A percentile compares a stretch with the other conserved stretches of the same genome.
These are phyloP conservation scores for Macrolepiota fuliginosa DNA, from an alignment of 768 basidiomycete genomes.

Conservation along the genomic window DNA sequence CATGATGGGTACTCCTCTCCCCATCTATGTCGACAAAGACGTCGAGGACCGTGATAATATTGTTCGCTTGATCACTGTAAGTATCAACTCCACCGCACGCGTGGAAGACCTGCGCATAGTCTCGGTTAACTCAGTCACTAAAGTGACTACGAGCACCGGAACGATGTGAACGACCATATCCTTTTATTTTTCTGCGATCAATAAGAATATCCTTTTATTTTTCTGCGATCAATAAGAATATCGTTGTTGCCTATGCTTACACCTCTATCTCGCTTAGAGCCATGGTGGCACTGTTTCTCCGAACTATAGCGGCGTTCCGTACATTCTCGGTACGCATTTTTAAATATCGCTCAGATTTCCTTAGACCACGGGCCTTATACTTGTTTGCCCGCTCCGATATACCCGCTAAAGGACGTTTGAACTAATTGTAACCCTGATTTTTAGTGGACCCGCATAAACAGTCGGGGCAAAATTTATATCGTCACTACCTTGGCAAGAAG, in stretches of 20 bases:
- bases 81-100: conserved; percentile 24
- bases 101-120: background rate
- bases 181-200: conserved; percentile 1
- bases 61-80: conserved; percentile 62
- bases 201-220: too few relatives aligned
- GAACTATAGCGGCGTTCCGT: conserved; percentile 75
- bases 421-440: conserved; percentile 7
- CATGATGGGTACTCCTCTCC: conserved; percentile 74
- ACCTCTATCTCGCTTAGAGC: conserved; percentile 45
- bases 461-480: conserved; percentile 78
- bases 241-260: conserved; percentile 4
- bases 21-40: conserved; percentile 79
- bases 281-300: conserved; percentile 73
- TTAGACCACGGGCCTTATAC: background rate
- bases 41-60: conserved; percentile 67
- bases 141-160: background rate
- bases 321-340: conserved; percentile 66
- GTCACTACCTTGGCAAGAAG: conserved; percentile 78
- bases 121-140: background rate
- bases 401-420: background rate
- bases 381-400: background rate
- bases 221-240: background rate
- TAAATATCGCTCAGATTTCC: conserved; percentile 5
- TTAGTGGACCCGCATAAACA: conserved; percentile 76
- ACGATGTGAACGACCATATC: background rate